These are phyloP conservation scores for Hypoxylon crocopeplum DNA, from an alignment of 495 filamentous ascomycete genomes.

Conservation along the genomic window DNA sequence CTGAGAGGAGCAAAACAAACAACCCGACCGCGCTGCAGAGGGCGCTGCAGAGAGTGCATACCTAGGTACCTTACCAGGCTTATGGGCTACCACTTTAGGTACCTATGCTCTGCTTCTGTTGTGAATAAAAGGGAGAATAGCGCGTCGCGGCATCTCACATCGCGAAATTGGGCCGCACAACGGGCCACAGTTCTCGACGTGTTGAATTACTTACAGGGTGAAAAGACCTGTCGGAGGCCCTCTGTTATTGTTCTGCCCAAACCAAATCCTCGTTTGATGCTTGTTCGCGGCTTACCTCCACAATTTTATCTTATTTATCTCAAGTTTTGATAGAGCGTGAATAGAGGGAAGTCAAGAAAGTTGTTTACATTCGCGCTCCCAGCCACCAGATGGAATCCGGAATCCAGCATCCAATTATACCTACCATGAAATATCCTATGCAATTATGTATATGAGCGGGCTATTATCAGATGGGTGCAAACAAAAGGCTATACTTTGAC, in stretches of 20 bases:
- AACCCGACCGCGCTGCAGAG: slow-evolving; percentile 37
- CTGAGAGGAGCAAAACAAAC: slow-evolving; percentile 39
- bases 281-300: slow-evolving; percentile 18
- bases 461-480: too few species aligned
- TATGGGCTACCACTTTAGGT: too few species aligned
- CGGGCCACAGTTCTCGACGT: slow-evolving; percentile 23
- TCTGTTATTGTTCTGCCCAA: slow-evolving; percentile 29
- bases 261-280: slow-evolving; percentile 5
- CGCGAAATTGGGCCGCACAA: slow-evolving; percentile 34
- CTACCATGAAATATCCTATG: too few species aligned
- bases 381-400: slow-evolving; percentile 21
- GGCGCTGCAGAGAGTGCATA: too few species aligned
- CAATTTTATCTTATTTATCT: slow-evolving; percentile 20
- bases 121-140: slow-evolving; percentile 10
- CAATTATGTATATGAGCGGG: too few species aligned
- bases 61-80: too few species aligned
- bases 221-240: slow-evolving; percentile 17
- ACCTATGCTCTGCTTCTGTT: slow-evolving; percentile 10
- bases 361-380: slow-evolving; percentile 32
- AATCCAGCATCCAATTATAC: background rate
- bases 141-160: slow-evolving; percentile 25
- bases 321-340: too few species aligned
- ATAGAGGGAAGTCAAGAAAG: too few species aligned
- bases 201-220: slow-evolving; percentile 34
- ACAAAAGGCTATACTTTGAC: too few species aligned